These are phyloP conservation scores for Coelastrella sp. DNA, from an alignment of 139 green algal genomes.

Conservation along the genomic window DNA sequence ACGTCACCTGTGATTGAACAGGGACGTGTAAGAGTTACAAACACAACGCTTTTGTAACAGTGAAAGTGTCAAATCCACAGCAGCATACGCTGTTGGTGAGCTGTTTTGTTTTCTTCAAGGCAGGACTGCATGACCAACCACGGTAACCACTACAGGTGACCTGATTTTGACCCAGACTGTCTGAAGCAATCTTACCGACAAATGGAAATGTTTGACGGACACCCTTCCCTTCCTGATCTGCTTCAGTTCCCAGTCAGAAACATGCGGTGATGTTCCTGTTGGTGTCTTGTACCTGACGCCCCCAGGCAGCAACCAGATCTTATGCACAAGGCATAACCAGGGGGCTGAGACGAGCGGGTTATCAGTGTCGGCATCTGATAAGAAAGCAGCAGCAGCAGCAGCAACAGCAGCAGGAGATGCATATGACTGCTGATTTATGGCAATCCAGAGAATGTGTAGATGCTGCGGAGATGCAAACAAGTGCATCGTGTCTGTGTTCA, in stretches of 20 bases:
- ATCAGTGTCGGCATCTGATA: neutral
- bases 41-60: too few relatives aligned
- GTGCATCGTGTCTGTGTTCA: too few relatives aligned
- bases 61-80: neutral
- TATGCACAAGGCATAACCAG: slow-evolving; percentile 18
- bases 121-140: neutral
- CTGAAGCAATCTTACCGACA: slow-evolving; percentile 3
- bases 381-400: neutral
- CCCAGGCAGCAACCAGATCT: slow-evolving; percentile 30
- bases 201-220: neutral
- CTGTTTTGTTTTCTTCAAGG: neutral
- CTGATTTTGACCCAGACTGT: too few relatives aligned
- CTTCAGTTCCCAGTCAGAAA: neutral
- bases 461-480: too few relatives aligned
- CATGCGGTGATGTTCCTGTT: neutral
- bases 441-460: too few relatives aligned
- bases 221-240: neutral
- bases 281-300: slow-evolving; percentile 6
- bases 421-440: too few relatives aligned
- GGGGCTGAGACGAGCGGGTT: slow-evolving; percentile 1
- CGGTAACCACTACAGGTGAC: too few relatives aligned
- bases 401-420: neutral
- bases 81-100: neutral
- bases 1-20: too few relatives aligned
- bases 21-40: too few relatives aligned